phyloP scores from a whole-genome alignment of 352 stramenopile species.

The Globisporangium recalcitrans region DNA sequence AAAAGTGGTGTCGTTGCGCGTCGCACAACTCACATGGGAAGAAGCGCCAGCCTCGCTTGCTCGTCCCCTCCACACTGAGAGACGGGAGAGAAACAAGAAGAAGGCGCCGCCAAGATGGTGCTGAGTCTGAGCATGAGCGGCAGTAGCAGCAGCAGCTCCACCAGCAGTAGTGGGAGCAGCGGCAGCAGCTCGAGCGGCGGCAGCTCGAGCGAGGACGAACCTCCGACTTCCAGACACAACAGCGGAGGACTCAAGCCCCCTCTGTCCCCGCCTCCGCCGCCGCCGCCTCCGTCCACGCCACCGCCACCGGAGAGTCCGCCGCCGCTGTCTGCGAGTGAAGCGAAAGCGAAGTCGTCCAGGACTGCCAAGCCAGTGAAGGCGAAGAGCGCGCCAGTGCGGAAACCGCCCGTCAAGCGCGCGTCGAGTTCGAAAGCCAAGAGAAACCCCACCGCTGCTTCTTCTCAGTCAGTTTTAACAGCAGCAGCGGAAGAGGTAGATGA shows the following conservation, averaged over 20 bases:
- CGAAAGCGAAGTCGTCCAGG: conserved; percentile 16
- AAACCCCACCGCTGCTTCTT: neutral
- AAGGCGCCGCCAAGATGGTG: neutral
- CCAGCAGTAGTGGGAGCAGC: conserved; percentile 24
- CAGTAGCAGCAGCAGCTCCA: conserved; percentile 25
- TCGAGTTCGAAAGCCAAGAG: neutral
- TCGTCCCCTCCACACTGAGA: neutral
- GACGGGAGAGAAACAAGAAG: neutral
- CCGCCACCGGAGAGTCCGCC: conserved; percentile 23
- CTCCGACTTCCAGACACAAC: conserved; percentile 16
- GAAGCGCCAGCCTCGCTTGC: conserved; percentile 1
- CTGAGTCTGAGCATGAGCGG: conserved; percentile 21
- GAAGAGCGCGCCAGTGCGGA: conserved; percentile 15
- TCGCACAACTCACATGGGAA: conserved; percentile 7
- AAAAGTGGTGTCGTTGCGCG: conserved; percentile 5
- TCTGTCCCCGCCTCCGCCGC: conserved; percentile 24
- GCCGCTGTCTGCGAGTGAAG: conserved; percentile 7
- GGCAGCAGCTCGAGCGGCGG: conserved; percentile 34
- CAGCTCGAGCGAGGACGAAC: conserved; percentile 42
- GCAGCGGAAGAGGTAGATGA: neutral
- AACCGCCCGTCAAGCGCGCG: conserved; percentile 9
- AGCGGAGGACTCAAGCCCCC: conserved; percentile 20
- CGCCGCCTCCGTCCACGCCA: conserved; percentile 21
- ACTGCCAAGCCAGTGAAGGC: conserved; percentile 14
- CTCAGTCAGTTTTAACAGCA: neutral